Percentiles rank a stretch among this genome's conserved stretches.
Conservation (phyloP, 1,284 basidiomycete species). For the Ganoderma boninense region DNA sequence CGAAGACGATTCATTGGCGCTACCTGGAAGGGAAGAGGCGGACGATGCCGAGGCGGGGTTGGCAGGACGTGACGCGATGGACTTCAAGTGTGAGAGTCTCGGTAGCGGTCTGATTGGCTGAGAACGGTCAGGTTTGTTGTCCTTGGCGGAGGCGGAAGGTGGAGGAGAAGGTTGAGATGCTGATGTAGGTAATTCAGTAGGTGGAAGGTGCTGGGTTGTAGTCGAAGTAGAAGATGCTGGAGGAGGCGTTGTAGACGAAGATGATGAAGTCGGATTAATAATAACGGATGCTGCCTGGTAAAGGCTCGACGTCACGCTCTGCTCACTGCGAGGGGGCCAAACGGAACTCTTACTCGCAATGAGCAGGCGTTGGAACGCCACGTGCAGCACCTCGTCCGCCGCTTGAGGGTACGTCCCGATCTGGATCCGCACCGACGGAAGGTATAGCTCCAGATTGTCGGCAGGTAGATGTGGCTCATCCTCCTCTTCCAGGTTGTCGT, state of each 20-base stretch:
- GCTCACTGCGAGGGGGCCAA: slow-evolving; percentile 9
- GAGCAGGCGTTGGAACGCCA: slow-evolving; percentile 14
- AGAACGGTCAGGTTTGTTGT: background rate
- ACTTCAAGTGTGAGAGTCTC: slow-evolving; percentile 4
- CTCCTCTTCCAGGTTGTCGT: background rate
- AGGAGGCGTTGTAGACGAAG: background rate
- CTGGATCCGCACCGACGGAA: slow-evolving; percentile 15
- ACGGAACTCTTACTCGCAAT: slow-evolving; percentile 8
- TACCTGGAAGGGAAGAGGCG: background rate
- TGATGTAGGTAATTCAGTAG: background rate
- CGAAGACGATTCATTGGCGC: background rate
- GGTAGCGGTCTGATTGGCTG: slow-evolving; percentile 1
- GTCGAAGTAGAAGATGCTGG: background rate
- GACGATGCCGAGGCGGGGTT: background rate
- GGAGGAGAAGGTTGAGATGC: background rate
- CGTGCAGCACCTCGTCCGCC: background rate
- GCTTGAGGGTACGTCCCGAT: slow-evolving; percentile 17
- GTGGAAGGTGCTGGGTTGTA: too few relatives aligned
- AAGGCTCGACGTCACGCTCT: slow-evolving; percentile 13
- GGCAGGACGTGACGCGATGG: background rate
- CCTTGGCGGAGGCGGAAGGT: background rate
- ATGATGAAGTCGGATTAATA: background rate
- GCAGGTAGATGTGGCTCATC: slow-evolving; percentile 6
- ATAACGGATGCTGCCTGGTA: slow-evolving; percentile 3
- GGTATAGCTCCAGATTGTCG: slow-evolving; percentile 19